Evolutionary conservation across 176 grass and related monocot species (phyloP), one percentile per base, ranked within the genome.

Genomic region (Aegilops bicornis): DNA sequence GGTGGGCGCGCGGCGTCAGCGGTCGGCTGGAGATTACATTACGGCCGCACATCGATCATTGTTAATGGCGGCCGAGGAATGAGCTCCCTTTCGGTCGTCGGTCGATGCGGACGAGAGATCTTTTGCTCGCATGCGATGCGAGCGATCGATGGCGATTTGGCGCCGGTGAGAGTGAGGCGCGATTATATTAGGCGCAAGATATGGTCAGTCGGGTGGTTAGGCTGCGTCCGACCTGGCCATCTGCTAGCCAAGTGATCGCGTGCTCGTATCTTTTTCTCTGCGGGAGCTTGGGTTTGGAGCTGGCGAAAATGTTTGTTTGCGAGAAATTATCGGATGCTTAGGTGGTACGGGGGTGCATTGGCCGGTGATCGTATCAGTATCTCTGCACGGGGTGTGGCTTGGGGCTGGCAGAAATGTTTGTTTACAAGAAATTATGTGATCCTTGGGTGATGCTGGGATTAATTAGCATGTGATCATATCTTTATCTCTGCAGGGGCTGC

Each of bases 21-120:
- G 89, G 89, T 60, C 89, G 89, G 85, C 81, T 84, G 76, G 75
- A 30, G 80, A 87, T 87, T 67, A 75, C 80, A 84, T 87, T 67
- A 79, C 80, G 25, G 79, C 54, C 64, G 52, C 50, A 2, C 23
- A 60, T 35, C 17, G 66, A 83, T 31, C 43, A 82, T 78, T n/a
- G 13, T 65, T 83, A 79, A 80, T 73, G 89, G 80, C 71, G 10
- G 63, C 58, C 7, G 63, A 50, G 71, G 71, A 48, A 64, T 35
- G 25, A 60, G 4, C 10, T 5, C 3, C 17, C 33, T 48, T 75
- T 76, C 73, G 73, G 73, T 76, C 73, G 43, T 76, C 64, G 8
- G 59, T 43, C 30, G 0, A 22, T 47, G 24, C 37, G 4, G 63
- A 7, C 35, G 14, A 17, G 14, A 47, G 59, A 80, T 89, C 82